phyloP scores from a whole-genome alignment of 768 basidiomycete species.

The Boletus rubroflammeus region DNA sequence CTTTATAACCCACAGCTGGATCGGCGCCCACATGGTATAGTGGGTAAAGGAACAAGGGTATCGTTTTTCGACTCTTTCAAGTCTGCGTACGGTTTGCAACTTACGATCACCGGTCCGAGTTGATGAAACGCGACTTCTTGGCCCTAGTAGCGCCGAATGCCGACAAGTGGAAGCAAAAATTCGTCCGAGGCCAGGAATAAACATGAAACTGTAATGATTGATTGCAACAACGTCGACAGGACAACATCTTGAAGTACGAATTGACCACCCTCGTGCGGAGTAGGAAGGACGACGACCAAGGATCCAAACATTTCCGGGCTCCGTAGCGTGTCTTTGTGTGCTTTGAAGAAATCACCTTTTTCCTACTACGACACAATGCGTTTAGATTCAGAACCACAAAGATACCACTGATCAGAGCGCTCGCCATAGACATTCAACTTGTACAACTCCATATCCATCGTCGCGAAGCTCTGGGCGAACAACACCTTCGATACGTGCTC shows the following conservation, averaged over 20 bases:
- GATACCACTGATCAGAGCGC: neutral
- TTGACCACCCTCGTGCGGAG: slow-evolving; percentile 17
- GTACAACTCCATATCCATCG: slow-evolving; percentile 33
- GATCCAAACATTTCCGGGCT: slow-evolving; percentile 45
- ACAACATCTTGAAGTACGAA: slow-evolving; percentile 6
- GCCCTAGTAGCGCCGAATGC: too few relatives aligned
- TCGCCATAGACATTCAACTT: slow-evolving; percentile 49
- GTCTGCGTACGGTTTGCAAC: too few relatives aligned
- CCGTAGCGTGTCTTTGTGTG: slow-evolving; percentile 33
- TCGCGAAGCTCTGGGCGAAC: neutral
- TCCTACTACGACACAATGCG: neutral
- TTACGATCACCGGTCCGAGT: too few relatives aligned
- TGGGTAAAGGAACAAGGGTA: too few relatives aligned
- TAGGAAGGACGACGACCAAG: slow-evolving; percentile 49
- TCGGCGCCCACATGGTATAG: too few relatives aligned
- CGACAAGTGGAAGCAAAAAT: too few relatives aligned
- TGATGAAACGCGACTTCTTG: too few relatives aligned
- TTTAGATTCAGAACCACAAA: neutral
- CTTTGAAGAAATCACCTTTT: slow-evolving; percentile 8
- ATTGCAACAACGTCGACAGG: too few relatives aligned
- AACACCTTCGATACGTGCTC: neutral
- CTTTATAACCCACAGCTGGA: too few relatives aligned
- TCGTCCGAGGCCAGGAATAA: too few relatives aligned
- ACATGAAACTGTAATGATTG: too few relatives aligned
- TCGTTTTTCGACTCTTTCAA: too few relatives aligned